Conservation (phyloP, 2,329 filamentous ascomycete species). For the Calonectria pseudoturangicola region DNA sequence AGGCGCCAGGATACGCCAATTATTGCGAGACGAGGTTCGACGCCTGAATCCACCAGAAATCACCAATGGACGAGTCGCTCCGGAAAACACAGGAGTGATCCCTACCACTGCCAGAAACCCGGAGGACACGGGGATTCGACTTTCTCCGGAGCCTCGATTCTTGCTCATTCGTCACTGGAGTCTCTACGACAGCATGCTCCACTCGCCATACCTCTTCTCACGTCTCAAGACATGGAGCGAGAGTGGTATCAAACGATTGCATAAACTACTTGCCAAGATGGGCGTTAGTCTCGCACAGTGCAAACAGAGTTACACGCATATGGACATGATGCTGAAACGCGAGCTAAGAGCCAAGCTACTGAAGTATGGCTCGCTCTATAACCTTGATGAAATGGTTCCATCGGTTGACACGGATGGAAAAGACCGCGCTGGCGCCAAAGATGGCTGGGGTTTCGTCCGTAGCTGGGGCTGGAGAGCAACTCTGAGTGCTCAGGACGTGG, state of each 20-base stretch:
- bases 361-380: constrained; percentile 94
- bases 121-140: constrained; percentile 91
- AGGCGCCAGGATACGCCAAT: constrained; percentile 87
- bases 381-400: constrained; percentile 94
- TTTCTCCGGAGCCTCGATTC: constrained; percentile 95
- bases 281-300: constrained; percentile 95
- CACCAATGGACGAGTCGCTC: constrained; percentile 75
- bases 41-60: constrained; percentile 89
- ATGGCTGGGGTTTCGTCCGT: constrained; percentile 97
- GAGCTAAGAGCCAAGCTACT: constrained; percentile 89
- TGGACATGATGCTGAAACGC: constrained; percentile 98
- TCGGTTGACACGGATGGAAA: constrained; percentile 82
- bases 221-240: constrained; percentile 97
- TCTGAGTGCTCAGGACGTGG: constrained; percentile 93
- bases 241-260: constrained; percentile 87
- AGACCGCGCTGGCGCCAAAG: constrained; percentile 83
- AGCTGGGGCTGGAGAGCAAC: constrained; percentile 99
- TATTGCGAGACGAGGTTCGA: constrained; percentile 93
- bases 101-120: constrained; percentile 91
- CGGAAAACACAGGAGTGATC: constrained; percentile 86
- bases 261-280: constrained; percentile 98
- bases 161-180: constrained; percentile 97
- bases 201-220: constrained; percentile 95
- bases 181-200: constrained; percentile 98
- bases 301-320: constrained; percentile 96